Conservation (phyloP, 148 eudicot species). For the Chenopodium formosanum region DNA sequence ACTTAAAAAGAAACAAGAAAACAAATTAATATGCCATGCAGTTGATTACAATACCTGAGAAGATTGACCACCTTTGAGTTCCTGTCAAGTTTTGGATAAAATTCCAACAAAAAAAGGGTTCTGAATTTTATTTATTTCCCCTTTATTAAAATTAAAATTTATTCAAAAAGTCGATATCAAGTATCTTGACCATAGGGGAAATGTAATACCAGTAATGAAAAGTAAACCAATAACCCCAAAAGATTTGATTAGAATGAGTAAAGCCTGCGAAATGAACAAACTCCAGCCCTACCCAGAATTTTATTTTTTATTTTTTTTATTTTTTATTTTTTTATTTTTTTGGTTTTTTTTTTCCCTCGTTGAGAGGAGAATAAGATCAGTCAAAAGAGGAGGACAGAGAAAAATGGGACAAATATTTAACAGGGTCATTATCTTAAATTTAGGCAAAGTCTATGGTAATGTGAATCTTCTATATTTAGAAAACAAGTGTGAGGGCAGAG, state of each 20-base stretch:
- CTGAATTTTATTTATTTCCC: neutral
- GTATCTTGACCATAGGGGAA: neutral
- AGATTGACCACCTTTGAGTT: neutral
- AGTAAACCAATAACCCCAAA: neutral
- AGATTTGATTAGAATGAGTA: slow-evolving; percentile 6
- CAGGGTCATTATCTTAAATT: slow-evolving; percentile 19
- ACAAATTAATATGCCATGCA: neutral
- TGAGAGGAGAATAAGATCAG: slow-evolving; percentile 27
- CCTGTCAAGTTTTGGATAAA: slow-evolving; percentile 8
- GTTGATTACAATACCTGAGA: slow-evolving; percentile 19
- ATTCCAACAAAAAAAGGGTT: neutral
- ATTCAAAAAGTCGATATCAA: neutral
- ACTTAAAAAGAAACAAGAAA: no score
- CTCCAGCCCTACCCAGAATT: slow-evolving; percentile 24
- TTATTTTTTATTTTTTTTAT: neutral
- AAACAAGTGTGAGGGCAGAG: slow-evolving; percentile 20
- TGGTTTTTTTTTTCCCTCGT: slow-evolving; percentile 7
- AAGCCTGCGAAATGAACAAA: slow-evolving; percentile 28
- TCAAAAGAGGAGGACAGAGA: slow-evolving; percentile 30
- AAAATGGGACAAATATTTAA: slow-evolving; percentile 18
- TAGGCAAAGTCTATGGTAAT: slow-evolving; percentile 21
- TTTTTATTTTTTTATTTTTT: slow-evolving; percentile 16
- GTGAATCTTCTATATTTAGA: slow-evolving; percentile 28
- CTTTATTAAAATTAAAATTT: neutral
- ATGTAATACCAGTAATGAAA: neutral